Base-by-base conservation (phyloP, 2,329 filamentous ascomycete species). In the Colletotrichum graminicola region DNA sequence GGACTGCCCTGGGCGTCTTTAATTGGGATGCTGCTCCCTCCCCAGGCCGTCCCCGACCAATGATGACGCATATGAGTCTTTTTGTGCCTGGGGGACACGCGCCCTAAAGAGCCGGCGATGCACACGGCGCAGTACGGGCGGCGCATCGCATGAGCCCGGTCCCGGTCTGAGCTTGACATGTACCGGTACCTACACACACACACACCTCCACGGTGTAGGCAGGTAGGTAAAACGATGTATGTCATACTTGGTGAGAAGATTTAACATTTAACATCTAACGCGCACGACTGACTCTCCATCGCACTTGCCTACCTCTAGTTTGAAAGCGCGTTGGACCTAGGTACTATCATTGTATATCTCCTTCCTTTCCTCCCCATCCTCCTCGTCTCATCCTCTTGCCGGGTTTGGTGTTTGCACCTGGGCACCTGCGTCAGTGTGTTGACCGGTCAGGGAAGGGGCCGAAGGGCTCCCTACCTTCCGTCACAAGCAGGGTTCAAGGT, bases 31-130 rank as follows among this genome's bases (percentile, higher is more conserved):
- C 8, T 36, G 2, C 59, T 14, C 32, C 43, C 5, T 21, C 59
- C 18, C 16, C 14, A 6, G 5, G 39, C 23, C 41, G 5, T 18
- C 36, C 39, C 4, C 52, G 52, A 23, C 68, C 68, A 71, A 71
- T 71, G 52, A 63, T 29, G 32, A 54, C n/a, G 59, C 57, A 59
- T 32, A 59, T 32, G n/a, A 62, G 64, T 60, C 18, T 60, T 54
- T 51, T 67, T 62, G 64, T 67, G 57, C 68, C 64, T 67, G 64
- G 57, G 62, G 64, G 29, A 23, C 62, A 41, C 39, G 39, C 60
- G 21, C 41, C 62, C 34, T 62, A 34, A 68, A 52, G 60, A 41
- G 60, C 52, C 54, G 45, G 7, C 36, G 51, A 32, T 57, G 55
- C 47, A 56, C 47, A 60, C 32, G 55, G 62, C 57, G 62, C 62